Evolutionary conservation across 2,329 filamentous ascomycete genomes (phyloP).

Genomic region (Ustulina deusta): DNA sequence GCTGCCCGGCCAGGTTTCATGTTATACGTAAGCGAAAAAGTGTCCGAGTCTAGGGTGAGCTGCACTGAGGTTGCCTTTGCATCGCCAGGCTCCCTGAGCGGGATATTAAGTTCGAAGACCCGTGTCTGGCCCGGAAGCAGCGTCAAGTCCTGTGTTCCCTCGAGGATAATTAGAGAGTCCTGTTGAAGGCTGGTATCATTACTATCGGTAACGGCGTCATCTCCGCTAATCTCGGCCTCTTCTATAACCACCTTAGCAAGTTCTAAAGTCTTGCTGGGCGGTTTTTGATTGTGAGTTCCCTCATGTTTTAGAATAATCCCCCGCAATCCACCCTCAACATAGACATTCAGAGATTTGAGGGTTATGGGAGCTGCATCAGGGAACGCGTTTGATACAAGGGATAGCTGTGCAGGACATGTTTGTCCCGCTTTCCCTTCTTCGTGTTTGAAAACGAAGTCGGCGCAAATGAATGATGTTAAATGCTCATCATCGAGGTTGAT

Average conservation of each 20-base stretch:
- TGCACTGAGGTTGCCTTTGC: constrained; percentile 73
- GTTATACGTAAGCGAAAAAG: constrained; percentile 76
- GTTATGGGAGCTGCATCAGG: constrained; percentile 63
- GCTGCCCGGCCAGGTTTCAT: constrained; percentile 63
- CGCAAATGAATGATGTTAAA: constrained; percentile 65
- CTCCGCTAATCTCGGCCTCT: constrained; percentile 47
- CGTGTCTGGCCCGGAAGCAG: constrained; percentile 75
- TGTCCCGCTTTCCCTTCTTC: constrained; percentile 73
- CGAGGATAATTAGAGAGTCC: constrained; percentile 56
- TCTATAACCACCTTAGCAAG: constrained; percentile 41
- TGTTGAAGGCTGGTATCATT: constrained; percentile 45
- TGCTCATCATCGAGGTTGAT: constrained; percentile 65
- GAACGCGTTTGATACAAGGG: constrained; percentile 68
- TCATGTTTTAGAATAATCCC: constrained; percentile 64
- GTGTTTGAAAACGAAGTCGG: constrained; percentile 68
- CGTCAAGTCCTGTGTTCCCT: constrained; percentile 72
- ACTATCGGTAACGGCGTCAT: constrained; percentile 46
- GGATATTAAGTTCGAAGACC: constrained; percentile 77
- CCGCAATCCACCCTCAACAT: constrained; percentile 69
- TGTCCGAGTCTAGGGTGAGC: constrained; percentile 71
- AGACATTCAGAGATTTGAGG: constrained; percentile 64
- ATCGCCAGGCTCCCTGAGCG: constrained; percentile 85
- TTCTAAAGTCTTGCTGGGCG: constrained; percentile 30
- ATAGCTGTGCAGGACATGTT: constrained; percentile 67
- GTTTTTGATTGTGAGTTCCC: constrained; percentile 29